phyloP scores from a whole-genome alignment of 2,329 filamentous ascomycete species.

The Colletotrichum ledebouriae region DNA sequence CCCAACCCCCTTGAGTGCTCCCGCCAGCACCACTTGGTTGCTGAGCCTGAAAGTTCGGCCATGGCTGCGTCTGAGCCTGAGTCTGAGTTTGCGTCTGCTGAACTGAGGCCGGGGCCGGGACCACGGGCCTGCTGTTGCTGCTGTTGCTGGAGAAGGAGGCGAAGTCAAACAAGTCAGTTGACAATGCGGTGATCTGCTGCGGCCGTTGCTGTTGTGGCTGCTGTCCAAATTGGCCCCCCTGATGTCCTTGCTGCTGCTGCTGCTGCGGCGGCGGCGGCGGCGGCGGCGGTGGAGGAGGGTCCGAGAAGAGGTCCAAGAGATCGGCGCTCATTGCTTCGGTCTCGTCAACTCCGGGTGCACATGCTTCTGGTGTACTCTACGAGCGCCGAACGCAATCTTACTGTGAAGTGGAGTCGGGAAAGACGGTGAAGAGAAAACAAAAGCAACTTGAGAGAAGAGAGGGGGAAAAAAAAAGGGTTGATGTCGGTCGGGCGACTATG shows the following conservation, averaged over 20 bases:
- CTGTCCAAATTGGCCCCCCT: constrained; percentile 32
- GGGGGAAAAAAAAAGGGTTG: constrained; percentile 10
- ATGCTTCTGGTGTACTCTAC: constrained; percentile 21
- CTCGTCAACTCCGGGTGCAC: constrained; percentile 31
- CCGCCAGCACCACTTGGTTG: constrained; percentile 40
- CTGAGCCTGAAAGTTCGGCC: constrained; percentile 50
- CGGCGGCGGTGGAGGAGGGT: constrained; percentile 47
- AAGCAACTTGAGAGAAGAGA: constrained; percentile 16
- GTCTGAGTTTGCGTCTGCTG: constrained; percentile 40
- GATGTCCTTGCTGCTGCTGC: constrained; percentile 42
- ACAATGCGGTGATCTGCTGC: constrained; percentile 38
- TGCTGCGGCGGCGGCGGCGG: constrained; percentile 48
- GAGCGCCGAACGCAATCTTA: neutral
- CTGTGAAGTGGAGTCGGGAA: neutral
- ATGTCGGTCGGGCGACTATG: constrained; percentile 22
- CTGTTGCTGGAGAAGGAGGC: constrained; percentile 43
- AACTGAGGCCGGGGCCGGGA: constrained; percentile 19
- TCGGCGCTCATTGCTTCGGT: constrained; percentile 70
- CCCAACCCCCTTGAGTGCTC: constrained; percentile 43
- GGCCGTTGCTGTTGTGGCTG: constrained; percentile 43
- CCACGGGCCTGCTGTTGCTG: constrained; percentile 13
- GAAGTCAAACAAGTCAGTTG: constrained; percentile 49
- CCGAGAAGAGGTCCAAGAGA: constrained; percentile 71
- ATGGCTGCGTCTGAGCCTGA: constrained; percentile 47
- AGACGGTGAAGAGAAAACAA: constrained; percentile 12